These are phyloP conservation scores for Ganoderma lingzhi DNA, from an alignment of 1,284 basidiomycete genomes.

Conservation along the genomic window DNA sequence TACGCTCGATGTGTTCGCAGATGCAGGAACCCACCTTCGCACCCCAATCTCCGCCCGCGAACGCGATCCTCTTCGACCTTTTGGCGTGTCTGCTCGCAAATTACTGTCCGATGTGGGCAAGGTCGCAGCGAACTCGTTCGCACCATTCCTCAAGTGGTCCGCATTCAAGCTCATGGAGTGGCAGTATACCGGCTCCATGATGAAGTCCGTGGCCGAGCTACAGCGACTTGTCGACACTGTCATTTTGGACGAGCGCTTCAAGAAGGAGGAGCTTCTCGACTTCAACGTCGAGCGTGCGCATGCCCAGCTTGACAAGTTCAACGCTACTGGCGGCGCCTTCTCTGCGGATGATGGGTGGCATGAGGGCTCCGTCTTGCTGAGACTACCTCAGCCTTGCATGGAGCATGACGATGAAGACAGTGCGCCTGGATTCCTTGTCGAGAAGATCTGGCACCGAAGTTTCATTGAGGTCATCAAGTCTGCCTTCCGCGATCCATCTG, in stretches of 20 bases:
- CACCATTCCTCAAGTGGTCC: constrained; percentile 40
- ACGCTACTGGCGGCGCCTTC: constrained; percentile 3
- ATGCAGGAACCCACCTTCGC: constrained; percentile 1
- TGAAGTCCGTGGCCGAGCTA: constrained; percentile 40
- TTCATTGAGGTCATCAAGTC: constrained; percentile 24
- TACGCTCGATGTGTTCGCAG: constrained; percentile 3
- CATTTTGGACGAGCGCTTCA: constrained; percentile 32
- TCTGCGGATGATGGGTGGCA: constrained; percentile 39
- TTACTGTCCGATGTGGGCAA: neutral
- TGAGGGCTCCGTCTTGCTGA: constrained; percentile 28
- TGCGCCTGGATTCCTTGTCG: constrained; percentile 38
- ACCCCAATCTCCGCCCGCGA: neutral
- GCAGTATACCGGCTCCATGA: constrained; percentile 37
- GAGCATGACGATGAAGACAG: constrained; percentile 31
- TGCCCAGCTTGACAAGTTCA: constrained; percentile 27
- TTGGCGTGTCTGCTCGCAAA: neutral
- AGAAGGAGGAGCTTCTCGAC: constrained; percentile 27
- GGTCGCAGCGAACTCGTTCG: constrained; percentile 23
- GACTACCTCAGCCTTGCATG: constrained; percentile 31
- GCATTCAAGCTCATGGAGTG: constrained; percentile 41
- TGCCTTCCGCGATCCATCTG: neutral
- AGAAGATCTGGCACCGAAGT: constrained; percentile 31
- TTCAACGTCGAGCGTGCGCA: constrained; percentile 31
- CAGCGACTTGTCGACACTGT: constrained; percentile 43
- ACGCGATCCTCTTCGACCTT: neutral